phyloP scores from a whole-genome alignment of 306 rosid species.

The Fragaria nilgerrensis region DNA sequence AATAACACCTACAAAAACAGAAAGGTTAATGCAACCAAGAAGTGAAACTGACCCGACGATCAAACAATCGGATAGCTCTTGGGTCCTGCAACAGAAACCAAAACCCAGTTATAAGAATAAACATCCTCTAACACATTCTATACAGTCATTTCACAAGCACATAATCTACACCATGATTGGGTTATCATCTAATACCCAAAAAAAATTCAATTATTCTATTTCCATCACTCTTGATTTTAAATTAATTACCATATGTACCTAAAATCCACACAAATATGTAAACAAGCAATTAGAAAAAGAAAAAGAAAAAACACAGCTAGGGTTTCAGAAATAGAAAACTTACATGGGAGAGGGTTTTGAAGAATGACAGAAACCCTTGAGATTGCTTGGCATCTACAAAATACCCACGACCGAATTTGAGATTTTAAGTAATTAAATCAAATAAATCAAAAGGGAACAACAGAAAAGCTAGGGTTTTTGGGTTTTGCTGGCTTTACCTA shows the following conservation, averaged over 20 bases:
- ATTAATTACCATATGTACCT: background rate
- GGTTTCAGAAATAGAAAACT: conserved; percentile 28
- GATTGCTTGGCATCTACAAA: conserved; percentile 87
- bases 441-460: background rate
- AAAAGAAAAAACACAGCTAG: background rate
- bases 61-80: conserved; percentile 87
- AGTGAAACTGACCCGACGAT: conserved; percentile 73
- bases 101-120: conserved; percentile 9
- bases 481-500: conserved; percentile 40
- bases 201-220: background rate
- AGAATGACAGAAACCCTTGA: conserved; percentile 92
- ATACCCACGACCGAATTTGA: background rate
- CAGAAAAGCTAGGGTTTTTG: conserved; percentile 14
- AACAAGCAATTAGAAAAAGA: background rate
- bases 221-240: background rate
- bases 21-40: background rate
- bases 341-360: conserved; percentile 76
- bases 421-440: background rate
- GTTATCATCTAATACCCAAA: background rate
- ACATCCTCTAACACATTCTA: background rate
- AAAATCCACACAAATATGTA: background rate
- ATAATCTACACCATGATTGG: background rate
- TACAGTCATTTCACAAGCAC: background rate
- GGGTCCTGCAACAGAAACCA: conserved; percentile 60
- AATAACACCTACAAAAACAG: background rate